A percentile compares a stretch with the other conserved stretches of the same genome.
phyloP scores from a whole-genome alignment of 2,329 filamentous ascomycete species.

The Fusarium scirpi region DNA sequence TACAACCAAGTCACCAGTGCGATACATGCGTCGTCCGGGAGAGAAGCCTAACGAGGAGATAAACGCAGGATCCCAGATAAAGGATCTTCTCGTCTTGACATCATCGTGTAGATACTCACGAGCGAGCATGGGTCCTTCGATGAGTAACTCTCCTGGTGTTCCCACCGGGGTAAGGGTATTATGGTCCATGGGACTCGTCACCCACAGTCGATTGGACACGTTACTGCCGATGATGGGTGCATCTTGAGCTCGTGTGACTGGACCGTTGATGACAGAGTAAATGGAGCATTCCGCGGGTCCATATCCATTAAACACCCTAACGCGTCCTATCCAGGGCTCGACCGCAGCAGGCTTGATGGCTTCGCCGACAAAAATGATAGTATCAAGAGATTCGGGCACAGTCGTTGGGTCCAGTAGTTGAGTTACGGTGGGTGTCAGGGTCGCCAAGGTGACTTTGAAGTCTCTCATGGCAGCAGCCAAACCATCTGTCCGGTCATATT shows the following conservation, averaged over 20 bases:
- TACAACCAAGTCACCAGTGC: background rate
- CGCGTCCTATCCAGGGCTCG: background rate
- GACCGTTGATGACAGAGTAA: too few species aligned
- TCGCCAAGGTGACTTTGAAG: background rate
- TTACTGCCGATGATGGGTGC: too few species aligned
- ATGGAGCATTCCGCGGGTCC: slow-evolving; percentile 3
- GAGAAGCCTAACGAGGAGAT: background rate
- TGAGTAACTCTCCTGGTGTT: background rate
- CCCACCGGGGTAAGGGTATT: background rate
- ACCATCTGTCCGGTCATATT: background rate
- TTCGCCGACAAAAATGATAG: too few species aligned
- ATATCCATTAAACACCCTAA: background rate
- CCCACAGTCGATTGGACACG: too few species aligned
- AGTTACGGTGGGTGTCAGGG: slow-evolving; percentile 1
- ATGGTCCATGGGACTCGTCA: too few species aligned
- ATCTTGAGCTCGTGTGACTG: too few species aligned
- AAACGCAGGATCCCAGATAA: background rate
- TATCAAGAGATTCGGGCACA: too few species aligned
- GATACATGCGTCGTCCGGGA: background rate
- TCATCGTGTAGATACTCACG: background rate
- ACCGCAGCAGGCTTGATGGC: too few species aligned
- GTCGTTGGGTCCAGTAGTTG: background rate
- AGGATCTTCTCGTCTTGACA: background rate
- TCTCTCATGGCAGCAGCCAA: background rate
- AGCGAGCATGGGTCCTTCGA: slow-evolving; percentile 4